Evolutionary conservation across 2,329 filamentous ascomycete genomes (phyloP).

Genomic region (Meredithiella fracta): DNA sequence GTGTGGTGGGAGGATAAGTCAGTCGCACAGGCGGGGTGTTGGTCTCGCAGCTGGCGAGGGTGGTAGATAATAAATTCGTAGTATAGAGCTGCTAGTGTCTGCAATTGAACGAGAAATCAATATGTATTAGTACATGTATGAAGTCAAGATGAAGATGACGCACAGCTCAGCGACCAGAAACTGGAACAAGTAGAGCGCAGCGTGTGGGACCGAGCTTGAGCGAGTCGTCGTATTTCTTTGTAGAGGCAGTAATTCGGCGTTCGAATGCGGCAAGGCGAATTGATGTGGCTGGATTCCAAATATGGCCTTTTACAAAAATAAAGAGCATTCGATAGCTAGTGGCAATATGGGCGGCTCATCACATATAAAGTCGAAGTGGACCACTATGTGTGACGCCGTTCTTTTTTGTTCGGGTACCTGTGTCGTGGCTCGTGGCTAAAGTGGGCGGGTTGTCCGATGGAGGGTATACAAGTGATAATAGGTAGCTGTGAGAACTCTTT

Average conservation of each 20-base stretch:
- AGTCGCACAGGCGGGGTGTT: not conserved
- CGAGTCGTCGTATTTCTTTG: not conserved
- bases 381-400: not conserved
- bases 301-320: no score
- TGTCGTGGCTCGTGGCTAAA: not conserved
- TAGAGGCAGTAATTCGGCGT: not conserved
- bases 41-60: not conserved
- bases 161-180: not conserved
- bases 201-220: not conserved
- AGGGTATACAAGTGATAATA: not conserved
- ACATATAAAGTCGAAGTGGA: not conserved
- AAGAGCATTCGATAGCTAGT: no score
- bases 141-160: not conserved
- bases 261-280: not conserved
- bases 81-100: not conserved
- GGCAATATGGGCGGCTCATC: not conserved
- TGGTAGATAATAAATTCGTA: not conserved
- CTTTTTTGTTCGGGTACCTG: not conserved
- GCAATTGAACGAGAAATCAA: not conserved
- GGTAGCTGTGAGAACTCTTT: not conserved
- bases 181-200: not conserved
- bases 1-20: not conserved
- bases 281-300: not conserved
- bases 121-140: not conserved
- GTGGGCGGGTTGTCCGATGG: not conserved